These are phyloP conservation scores for Exserohilum turcica DNA, from an alignment of 2,329 filamentous ascomycete genomes.

Conservation along the genomic window DNA sequence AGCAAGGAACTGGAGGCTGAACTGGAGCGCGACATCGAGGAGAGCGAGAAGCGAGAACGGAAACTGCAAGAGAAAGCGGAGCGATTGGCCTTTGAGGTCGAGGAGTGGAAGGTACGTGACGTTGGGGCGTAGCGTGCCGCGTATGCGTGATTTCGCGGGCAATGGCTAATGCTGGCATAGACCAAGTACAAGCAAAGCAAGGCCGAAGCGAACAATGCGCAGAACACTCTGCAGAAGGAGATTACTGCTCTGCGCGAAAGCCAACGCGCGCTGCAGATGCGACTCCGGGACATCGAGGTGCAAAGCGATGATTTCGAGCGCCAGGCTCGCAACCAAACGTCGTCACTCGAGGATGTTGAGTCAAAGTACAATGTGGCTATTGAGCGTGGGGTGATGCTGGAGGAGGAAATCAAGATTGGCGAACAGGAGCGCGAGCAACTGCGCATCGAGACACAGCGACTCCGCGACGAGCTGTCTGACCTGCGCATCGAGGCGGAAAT, in stretches of 20 bases:
- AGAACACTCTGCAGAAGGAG: conserved; percentile 90
- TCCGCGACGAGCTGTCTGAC: conserved; percentile 90
- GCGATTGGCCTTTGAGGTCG: conserved; percentile 81
- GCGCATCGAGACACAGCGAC: conserved; percentile 86
- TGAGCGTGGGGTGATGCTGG: conserved; percentile 88
- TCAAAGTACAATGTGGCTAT: conserved; percentile 96
- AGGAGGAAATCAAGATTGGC: conserved; percentile 88
- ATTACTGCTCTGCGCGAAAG: conserved; percentile 87
- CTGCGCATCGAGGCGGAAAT: conserved; percentile 95
- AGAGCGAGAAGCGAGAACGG: conserved; percentile 90
- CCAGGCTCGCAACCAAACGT: conserved; percentile 93
- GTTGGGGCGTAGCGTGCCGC: background rate
- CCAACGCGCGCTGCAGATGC: conserved; percentile 80
- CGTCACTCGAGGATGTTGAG: conserved; percentile 94
- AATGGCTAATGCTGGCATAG: conserved; percentile 52
- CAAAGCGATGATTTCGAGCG: conserved; percentile 98
- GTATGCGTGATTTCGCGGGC: background rate
- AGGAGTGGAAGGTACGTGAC: conserved; percentile 90
- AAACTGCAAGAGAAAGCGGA: conserved; percentile 86
- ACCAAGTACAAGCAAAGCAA: conserved; percentile 97
- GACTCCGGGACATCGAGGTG: conserved; percentile 91
- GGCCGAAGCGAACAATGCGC: conserved; percentile 79
- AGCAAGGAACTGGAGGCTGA: conserved; percentile 94
- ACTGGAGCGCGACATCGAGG: conserved; percentile 93
- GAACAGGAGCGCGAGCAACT: conserved; percentile 90